A percentile compares a stretch with the other conserved stretches of the same genome.
Conservation (phyloP, 345 rosid genomes). For the Stellera chamaejasme region DNA sequence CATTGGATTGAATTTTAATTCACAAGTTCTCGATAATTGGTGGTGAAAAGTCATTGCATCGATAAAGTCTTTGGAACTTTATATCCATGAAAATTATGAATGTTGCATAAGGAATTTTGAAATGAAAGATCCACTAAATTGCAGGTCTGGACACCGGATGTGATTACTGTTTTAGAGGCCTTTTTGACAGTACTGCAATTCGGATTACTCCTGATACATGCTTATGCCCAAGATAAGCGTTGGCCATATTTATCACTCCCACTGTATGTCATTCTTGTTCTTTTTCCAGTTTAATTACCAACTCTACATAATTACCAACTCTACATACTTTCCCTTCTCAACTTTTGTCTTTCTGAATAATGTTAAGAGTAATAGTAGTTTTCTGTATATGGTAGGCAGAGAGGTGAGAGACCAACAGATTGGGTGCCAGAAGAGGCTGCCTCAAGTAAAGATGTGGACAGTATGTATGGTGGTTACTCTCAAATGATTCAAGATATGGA, state of each 20-base stretch:
- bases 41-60: no score
- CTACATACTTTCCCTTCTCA: not conserved
- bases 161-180: slow-evolving; percentile 84
- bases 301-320: slow-evolving; percentile 4
- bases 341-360: slow-evolving; percentile 10
- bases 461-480: slow-evolving; percentile 30
- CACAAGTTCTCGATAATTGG: no score
- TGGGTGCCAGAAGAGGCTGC: slow-evolving; percentile 82
- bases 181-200: slow-evolving; percentile 71
- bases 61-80: no score
- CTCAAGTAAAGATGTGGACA: slow-evolving; percentile 21
- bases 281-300: not conserved
- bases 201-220: slow-evolving; percentile 64
- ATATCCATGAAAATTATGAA: not conserved
- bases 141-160: slow-evolving; percentile 91
- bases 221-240: slow-evolving; percentile 91
- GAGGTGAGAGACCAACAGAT: slow-evolving; percentile 83
- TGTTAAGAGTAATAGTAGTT: no score
- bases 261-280: slow-evolving; percentile 36
- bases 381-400: slow-evolving; percentile 26
- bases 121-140: not conserved
- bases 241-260: slow-evolving; percentile 94
- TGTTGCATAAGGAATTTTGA: no score
- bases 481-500: slow-evolving; percentile 35
- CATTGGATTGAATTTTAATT: not conserved